These are phyloP conservation scores for Rhexocercosporidium sp. DNA, from an alignment of 2,329 filamentous ascomycete species.

Conservation along the genomic window DNA sequence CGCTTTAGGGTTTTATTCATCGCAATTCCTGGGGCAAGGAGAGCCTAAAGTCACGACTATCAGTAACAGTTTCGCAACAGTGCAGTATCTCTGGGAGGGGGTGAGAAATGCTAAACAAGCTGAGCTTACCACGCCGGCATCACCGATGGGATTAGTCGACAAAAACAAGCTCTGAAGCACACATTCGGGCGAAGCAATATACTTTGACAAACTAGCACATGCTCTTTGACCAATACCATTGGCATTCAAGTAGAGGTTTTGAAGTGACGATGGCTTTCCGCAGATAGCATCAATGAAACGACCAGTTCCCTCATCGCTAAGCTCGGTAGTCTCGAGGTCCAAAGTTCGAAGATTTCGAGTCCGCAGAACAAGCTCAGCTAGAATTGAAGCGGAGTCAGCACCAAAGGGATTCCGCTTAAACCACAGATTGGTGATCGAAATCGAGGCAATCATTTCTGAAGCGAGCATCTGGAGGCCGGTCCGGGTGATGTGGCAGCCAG, in stretches of 20 bases:
- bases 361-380: neutral
- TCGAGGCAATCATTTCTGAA: conserved; percentile 50
- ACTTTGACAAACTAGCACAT: conserved; percentile 26
- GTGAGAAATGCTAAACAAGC: neutral
- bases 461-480: conserved; percentile 49
- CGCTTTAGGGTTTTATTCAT: neutral
- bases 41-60: neutral
- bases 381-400: neutral
- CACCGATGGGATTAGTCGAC: neutral
- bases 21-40: neutral
- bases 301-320: neutral
- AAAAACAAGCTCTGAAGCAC: conserved; percentile 26
- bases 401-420: neutral
- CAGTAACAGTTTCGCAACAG: no score
- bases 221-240: conserved; percentile 28
- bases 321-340: neutral
- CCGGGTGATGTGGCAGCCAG: conserved; percentile 58
- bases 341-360: neutral
- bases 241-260: conserved; percentile 28
- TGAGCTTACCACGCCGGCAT: neutral
- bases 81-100: no score
- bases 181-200: conserved; percentile 25
- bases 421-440: conserved; percentile 44
- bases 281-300: neutral
- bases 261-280: conserved; percentile 1